Percentiles rank a stretch among this genome's conserved stretches.
phyloP scores from a whole-genome alignment of 2,329 filamentous ascomycete species.

The Aspergillus costaricaensis region DNA sequence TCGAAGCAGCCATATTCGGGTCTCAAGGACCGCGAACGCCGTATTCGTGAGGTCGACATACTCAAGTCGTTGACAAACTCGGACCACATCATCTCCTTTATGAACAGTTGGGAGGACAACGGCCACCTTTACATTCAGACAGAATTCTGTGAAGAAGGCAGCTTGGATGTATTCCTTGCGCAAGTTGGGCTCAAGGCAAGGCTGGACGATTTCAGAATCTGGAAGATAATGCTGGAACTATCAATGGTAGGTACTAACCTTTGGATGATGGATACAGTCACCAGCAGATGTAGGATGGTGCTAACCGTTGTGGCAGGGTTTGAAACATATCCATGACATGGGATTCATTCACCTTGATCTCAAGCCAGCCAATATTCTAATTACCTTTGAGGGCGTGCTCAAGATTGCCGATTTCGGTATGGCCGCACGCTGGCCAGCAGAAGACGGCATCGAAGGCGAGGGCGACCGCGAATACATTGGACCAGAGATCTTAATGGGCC shows the following conservation, averaged over 20 bases:
- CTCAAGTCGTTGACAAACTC: conserved; percentile 74
- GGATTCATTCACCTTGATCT: conserved; percentile 74
- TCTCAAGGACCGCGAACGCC: conserved; percentile 74
- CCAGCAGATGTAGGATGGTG: neutral
- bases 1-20: conserved; percentile 78
- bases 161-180: conserved; percentile 81
- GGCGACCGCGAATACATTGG: conserved; percentile 96
- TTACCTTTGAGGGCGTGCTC: conserved; percentile 65
- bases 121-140: conserved; percentile 93
- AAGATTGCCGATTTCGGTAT: conserved; percentile 71
- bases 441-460: conserved; percentile 78
- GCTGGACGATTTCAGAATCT: conserved; percentile 95
- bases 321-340: conserved; percentile 85
- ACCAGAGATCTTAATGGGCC: conserved; percentile 83
- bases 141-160: conserved; percentile 94
- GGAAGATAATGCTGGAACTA: conserved; percentile 92
- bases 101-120: conserved; percentile 85
- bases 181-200: conserved; percentile 79
- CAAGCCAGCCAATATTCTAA: conserved; percentile 67
- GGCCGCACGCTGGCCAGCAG: conserved; percentile 76
- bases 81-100: conserved; percentile 81
- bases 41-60: conserved; percentile 80
- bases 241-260: conserved; percentile 61
- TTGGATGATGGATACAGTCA: neutral
- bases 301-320: conserved; percentile 59